Conservation (phyloP, 192 early-diverging fungal genomes). For the Coemansia reversa region DNA sequence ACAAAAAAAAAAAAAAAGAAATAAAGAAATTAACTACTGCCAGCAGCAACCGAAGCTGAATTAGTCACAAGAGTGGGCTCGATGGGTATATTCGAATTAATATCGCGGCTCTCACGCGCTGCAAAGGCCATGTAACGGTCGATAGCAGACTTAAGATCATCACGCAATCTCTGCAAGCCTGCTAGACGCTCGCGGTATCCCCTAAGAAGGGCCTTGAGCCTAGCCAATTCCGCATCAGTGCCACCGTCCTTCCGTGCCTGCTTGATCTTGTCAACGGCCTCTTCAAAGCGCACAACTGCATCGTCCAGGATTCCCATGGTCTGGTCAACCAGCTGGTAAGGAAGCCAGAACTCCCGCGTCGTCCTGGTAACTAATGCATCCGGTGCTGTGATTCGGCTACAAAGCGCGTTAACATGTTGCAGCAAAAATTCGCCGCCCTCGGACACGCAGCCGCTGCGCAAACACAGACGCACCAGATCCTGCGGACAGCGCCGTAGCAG, state of each 20-base stretch:
- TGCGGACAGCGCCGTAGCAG: slow-evolving; percentile 44
- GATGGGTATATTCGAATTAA: slow-evolving; percentile 11
- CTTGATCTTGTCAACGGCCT: slow-evolving; percentile 34
- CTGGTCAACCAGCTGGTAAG: slow-evolving; percentile 50
- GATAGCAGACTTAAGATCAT: slow-evolving; percentile 15
- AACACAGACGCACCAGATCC: slow-evolving; percentile 45
- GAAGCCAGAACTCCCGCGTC: slow-evolving; percentile 52
- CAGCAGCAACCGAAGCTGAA: not conserved
- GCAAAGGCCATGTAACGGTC: slow-evolving; percentile 47
- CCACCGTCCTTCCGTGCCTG: slow-evolving; percentile 20
- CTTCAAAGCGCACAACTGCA: slow-evolving; percentile 39
- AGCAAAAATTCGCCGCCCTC: slow-evolving; percentile 46
- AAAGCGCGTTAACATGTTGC: slow-evolving; percentile 32
- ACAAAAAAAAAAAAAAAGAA: slow-evolving; percentile 6
- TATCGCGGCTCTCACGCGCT: slow-evolving; percentile 38
- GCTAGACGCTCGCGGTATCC: slow-evolving; percentile 37
- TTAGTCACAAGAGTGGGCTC: not conserved
- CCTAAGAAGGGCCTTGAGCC: slow-evolving; percentile 25
- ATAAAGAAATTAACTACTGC: slow-evolving; percentile 1
- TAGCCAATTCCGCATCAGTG: slow-evolving; percentile 1
- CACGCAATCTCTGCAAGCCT: slow-evolving; percentile 26
- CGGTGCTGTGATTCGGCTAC: slow-evolving; percentile 6
- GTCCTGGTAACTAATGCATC: slow-evolving; percentile 3
- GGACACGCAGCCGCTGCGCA: slow-evolving; percentile 39
- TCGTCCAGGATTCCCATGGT: slow-evolving; percentile 37